These are phyloP conservation scores for Trichoderma parareesei DNA, from an alignment of 495 filamentous ascomycete species.

Conservation along the genomic window DNA sequence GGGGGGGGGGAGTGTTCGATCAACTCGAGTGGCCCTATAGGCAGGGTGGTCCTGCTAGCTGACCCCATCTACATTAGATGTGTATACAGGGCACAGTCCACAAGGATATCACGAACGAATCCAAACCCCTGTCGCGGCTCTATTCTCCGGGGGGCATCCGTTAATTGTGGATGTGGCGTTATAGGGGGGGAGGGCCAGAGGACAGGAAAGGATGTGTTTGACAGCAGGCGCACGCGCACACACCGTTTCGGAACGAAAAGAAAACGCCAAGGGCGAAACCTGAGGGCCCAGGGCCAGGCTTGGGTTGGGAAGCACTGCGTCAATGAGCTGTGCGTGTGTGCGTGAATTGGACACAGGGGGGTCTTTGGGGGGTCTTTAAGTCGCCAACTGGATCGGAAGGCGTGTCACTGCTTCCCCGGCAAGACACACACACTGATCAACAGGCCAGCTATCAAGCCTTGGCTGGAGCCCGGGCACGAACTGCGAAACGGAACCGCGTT, in stretches of 20 bases:
- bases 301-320: neutral
- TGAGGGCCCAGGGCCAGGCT: neutral
- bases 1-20: neutral
- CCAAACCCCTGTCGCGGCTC: conserved; percentile 2
- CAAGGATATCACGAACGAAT: neutral
- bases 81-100: neutral
- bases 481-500: neutral
- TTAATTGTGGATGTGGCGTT: neutral
- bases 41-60: neutral
- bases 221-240: neutral
- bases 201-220: neutral
- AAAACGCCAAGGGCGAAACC: neutral
- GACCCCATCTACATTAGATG: neutral
- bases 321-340: neutral
- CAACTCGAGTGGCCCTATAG: neutral
- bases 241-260: neutral
- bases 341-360: neutral
- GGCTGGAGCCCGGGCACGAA: neutral
- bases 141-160: neutral
- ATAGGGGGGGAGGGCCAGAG: neutral
- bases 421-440: conserved; percentile 5
- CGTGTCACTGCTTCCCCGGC: neutral
- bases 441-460: neutral
- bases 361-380: neutral
- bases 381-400: neutral